These are phyloP conservation scores for Trametes cubensis DNA, from an alignment of 768 basidiomycete genomes.

Conservation along the genomic window DNA sequence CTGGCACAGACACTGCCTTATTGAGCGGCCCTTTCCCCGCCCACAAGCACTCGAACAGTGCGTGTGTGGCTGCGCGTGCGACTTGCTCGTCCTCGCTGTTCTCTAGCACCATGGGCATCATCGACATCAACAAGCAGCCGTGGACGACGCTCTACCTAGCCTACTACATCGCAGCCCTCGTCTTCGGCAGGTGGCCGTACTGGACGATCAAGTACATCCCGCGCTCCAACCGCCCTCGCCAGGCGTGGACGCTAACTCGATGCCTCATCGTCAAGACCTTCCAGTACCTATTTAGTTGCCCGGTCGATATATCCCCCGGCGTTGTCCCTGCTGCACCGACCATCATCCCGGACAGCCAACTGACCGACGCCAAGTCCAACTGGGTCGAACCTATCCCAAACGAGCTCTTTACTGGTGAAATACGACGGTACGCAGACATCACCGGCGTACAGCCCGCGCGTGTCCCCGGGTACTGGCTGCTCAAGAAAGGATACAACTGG, in stretches of 20 bases:
- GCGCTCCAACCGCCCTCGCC: constrained; percentile 5
- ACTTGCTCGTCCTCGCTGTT: no score
- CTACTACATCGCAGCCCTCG: background rate
- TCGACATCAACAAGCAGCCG: no score
- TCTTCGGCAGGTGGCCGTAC: constrained; percentile 6
- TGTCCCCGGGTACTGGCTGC: constrained; percentile 31
- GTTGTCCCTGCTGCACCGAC: background rate
- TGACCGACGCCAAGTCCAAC: constrained; percentile 16
- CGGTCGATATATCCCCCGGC: constrained; percentile 1
- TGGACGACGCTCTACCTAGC: constrained; percentile 1
- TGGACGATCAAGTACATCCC: constrained; percentile 10
- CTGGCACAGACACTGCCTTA: no score
- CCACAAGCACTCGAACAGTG: no score
- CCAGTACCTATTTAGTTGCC: background rate
- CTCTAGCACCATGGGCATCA: no score
- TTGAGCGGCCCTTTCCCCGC: no score
- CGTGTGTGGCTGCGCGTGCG: no score
- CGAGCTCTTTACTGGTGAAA: constrained; percentile 27
- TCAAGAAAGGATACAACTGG: constrained; percentile 19
- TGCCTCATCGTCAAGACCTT: constrained; percentile 9
- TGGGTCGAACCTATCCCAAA: constrained; percentile 19
- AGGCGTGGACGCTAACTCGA: constrained; percentile 13
- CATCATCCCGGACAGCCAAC: background rate
- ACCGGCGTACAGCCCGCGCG: constrained; percentile 19
- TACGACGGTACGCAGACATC: constrained; percentile 20